Evolutionary conservation across 306 rosid genomes (phyloP), one percentile per base, ranked within the genome.

Genomic region (Lathyrus aphaca): DNA sequence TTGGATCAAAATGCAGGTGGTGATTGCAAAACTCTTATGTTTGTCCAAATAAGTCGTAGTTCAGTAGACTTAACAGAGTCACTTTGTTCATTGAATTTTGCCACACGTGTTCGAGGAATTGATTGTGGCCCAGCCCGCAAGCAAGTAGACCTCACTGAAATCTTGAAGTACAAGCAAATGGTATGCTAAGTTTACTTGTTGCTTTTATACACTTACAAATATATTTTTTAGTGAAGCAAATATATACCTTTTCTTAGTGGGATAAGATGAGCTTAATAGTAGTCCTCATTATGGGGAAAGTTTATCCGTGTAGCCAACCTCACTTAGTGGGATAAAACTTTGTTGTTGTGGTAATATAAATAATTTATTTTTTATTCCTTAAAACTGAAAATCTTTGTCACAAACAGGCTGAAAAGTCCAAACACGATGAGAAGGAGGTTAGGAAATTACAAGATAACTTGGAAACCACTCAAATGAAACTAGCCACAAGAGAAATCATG

Each of bases 21-120:
- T 74, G 96, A 93, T 76, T 90, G 96, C 83, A 93, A 93, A 86
- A 93, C 98, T 54, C 69, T 93, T 76, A 93, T 93, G 98, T 89
- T 93, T 81, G 96, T 93, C 69, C 98, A 93, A 68, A 70, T 90
- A 43, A 85, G 96, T 77, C 98, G 96, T 3, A 84, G 89, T 69
- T 74, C 84, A 64, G 68, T 85, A 8, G 98, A 93, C 53, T 70
- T 75, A 30, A 90, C 91, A 56, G 98, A 93, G 70, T 90, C 98
- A 37, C 80, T 93, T 58, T 93, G 98, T 78, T 93, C 98, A 8
- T 63, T 93, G 66, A 90, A 93, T 80, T 93, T 93, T 82, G 97
- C 97, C 27, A 86, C 86, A 16, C 91, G 98, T 42, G 98, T 93
- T 14, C 70, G 96, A 8, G 96, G 98, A 77, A 77, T 90, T 42